Percentiles rank a stretch among this genome's conserved stretches.
Evolutionary conservation across 225 moss, liverwort and hornwort genomes (phyloP).

Genomic region (Bryum argenteum): DNA sequence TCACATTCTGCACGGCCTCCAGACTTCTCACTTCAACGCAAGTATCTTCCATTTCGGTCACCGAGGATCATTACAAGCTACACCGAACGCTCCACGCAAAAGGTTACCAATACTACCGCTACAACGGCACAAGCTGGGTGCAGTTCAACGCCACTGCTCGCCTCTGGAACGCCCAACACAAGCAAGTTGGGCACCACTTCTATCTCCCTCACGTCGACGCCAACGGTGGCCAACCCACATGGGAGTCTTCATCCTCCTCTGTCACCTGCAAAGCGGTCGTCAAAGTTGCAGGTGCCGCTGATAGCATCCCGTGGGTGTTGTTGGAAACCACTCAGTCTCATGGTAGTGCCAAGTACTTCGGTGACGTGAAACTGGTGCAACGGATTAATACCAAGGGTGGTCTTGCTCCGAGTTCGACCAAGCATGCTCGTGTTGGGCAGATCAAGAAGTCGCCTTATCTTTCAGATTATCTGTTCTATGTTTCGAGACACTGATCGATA

Average conservation of each 20-base stretch:
- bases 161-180: constrained; percentile 22
- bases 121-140: constrained; percentile 38
- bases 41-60: constrained; percentile 22
- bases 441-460: constrained; percentile 2
- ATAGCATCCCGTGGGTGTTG: constrained; percentile 35
- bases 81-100: constrained; percentile 24
- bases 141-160: constrained; percentile 28
- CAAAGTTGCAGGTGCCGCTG: background rate
- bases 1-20: background rate
- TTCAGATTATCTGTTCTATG: constrained; percentile 29
- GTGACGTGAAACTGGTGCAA: constrained; percentile 18
- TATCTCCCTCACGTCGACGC: constrained; percentile 21
- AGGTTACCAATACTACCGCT: constrained; percentile 48
- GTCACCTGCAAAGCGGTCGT: constrained; percentile 18
- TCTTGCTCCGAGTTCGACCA: background rate
- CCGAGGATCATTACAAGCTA: constrained; percentile 26
- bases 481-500: background rate
- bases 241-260: constrained; percentile 18
- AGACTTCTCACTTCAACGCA: background rate
- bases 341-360: constrained; percentile 21
- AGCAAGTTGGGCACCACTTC: constrained; percentile 42
- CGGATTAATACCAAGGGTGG: constrained; percentile 27
- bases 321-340: constrained; percentile 27
- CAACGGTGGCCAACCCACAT: constrained; percentile 37
- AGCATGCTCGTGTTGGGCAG: constrained; percentile 10